These are phyloP conservation scores for Chenopodium album DNA, from an alignment of 148 eudicot genomes.

Conservation along the genomic window DNA sequence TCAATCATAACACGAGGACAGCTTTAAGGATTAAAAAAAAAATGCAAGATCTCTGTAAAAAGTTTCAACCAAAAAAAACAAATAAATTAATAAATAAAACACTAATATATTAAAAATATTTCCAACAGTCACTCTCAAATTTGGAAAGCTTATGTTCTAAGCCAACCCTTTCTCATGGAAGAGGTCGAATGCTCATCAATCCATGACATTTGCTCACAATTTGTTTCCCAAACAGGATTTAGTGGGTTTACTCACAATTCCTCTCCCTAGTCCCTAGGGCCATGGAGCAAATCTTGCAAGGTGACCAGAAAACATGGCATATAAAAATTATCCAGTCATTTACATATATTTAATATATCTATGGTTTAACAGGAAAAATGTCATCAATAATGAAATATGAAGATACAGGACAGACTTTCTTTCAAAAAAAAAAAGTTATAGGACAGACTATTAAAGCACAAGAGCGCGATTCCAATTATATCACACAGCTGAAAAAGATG, in stretches of 20 bases:
- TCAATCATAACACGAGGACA: background rate
- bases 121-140: background rate
- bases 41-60: background rate
- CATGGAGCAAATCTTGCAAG: background rate
- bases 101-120: background rate
- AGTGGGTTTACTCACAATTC: background rate
- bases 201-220: background rate
- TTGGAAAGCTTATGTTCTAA: background rate
- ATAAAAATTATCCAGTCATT: background rate
- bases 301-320: background rate
- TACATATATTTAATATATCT: background rate
- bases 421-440: background rate
- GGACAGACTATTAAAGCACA: background rate
- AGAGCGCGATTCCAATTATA: background rate
- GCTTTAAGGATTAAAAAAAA: background rate
- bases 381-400: background rate
- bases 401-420: background rate
- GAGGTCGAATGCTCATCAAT: background rate
- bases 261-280: background rate
- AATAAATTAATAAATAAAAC: background rate
- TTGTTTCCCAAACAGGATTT: background rate
- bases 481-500: background rate
- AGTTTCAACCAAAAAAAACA: background rate
- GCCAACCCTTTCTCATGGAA: background rate
- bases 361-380: too few relatives aligned